Evolutionary conservation across 1,139 yeast genomes (phyloP), one percentile per base, ranked within the genome.

Genomic region (Yamadazyma atlantica): DNA sequence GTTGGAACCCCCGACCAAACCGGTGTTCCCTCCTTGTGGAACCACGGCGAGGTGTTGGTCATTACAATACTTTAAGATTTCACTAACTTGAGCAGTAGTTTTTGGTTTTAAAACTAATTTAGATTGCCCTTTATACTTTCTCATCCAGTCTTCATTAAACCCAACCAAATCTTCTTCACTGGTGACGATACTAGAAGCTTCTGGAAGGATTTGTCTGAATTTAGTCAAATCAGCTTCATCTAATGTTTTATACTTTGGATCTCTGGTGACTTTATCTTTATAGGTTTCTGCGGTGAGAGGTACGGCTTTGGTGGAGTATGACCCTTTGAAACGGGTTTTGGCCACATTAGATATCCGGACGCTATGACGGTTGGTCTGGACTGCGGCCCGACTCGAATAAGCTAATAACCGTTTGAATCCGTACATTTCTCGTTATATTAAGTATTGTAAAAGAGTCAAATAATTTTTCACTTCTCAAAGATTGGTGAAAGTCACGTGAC

Each of bases 1-100:
- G 21, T 82, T 80, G 2, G 95, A 85, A 2, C 97, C 98, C 41
- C 97, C 98, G 27, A 92, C 98, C 37, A 90, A 75, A 14, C 97
- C 97, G 3, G 97, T 90, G 62, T 90, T 90, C 45, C 98, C 98
- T 55, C 97, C 96, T 63, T 92, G 97, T 10, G 98, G 97, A 5
- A 88, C 96, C 33, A 90, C 82, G 0, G 97, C 96, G 27, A 90
- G 65, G 44, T 73, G 77, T 35, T 82, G 66, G 23, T 82, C 86
- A 55, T 86, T 85, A 69, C 97, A 88, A 62, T 88, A 85, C 58
- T 82, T 80, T 54, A 92, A 58, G 45, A 92, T 87, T 51, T 78
- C 56, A 3, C 92, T 73, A 15, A 92, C 83, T 59, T 92, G 94
- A 43, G 84, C 80, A 2, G 89, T 80, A 13, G 86, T 77, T 53